Conservation (phyloP, 1,284 basidiomycete species). For the Cutaneotrichosporon dermatis region DNA sequence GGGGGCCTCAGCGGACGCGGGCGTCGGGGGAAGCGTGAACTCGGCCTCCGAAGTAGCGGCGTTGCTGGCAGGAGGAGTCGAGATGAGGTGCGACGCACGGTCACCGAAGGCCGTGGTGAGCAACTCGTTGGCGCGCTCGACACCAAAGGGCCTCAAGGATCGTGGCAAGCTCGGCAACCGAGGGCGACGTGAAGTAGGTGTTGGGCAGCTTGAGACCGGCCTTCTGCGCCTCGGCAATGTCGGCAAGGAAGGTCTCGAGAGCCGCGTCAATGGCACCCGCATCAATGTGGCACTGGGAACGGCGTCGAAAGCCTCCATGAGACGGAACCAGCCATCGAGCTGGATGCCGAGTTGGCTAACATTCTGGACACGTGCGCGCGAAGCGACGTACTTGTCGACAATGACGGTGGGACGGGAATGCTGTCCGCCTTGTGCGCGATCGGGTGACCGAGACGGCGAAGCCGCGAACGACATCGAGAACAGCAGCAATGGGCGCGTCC, state of each 20-base stretch:
- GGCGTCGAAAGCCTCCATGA: conserved; percentile 11
- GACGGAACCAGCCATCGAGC: conserved; percentile 16
- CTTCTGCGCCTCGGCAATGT: conserved; percentile 36
- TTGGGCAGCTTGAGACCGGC: conserved; percentile 38
- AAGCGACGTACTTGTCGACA: conserved; percentile 22
- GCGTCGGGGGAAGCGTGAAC: conserved; percentile 13
- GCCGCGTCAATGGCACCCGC: conserved; percentile 26
- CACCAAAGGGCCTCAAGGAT: conserved; percentile 25
- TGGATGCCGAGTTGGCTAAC: conserved; percentile 3
- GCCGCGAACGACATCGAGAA: conserved; percentile 18
- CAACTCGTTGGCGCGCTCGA: conserved; percentile 36
- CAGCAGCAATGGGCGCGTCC: conserved; percentile 11
- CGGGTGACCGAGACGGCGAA: conserved; percentile 14
- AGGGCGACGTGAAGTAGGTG: conserved; percentile 30
- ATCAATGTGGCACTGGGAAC: conserved; percentile 10
- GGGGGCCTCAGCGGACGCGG: conserved; percentile 7
- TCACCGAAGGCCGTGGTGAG: conserved; percentile 24
- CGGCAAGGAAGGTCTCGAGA: conserved; percentile 56
- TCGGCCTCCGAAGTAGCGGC: conserved; percentile 9
- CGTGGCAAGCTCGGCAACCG: conserved; percentile 40
- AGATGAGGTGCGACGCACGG: conserved; percentile 19
- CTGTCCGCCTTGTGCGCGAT: conserved; percentile 3
- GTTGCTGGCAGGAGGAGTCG: conserved; percentile 14
- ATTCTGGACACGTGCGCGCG: conserved; percentile 1
- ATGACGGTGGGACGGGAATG: conserved; percentile 17